A percentile compares a stretch with the other conserved stretches of the same genome.
Conservation (phyloP, 1,284 basidiomycete genomes). For the Sporisorium scitamineum region DNA sequence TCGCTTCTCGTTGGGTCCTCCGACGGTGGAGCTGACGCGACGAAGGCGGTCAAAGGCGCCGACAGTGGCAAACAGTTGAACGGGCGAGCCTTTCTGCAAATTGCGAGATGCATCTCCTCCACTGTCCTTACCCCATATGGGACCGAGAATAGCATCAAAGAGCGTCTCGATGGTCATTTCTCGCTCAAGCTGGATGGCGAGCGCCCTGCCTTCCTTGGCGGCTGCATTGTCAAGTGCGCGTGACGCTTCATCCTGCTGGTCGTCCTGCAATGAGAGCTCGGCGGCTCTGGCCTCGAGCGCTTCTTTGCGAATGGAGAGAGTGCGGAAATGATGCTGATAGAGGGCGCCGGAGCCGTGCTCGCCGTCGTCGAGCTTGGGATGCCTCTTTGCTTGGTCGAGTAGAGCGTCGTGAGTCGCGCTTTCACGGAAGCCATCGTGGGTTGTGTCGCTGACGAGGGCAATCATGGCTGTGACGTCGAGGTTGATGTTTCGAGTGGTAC, state of each 20-base stretch:
- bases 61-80: conserved; percentile 35
- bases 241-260: conserved; percentile 28
- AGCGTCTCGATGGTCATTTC: conserved; percentile 48
- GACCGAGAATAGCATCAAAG: conserved; percentile 39
- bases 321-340: conserved; percentile 45
- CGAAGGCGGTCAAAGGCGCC: conserved; percentile 43
- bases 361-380: conserved; percentile 27
- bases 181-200: conserved; percentile 47
- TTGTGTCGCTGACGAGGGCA: conserved; percentile 59
- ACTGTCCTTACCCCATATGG: conserved; percentile 9
- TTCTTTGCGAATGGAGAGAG: conserved; percentile 44
- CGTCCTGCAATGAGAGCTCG: conserved; percentile 32
- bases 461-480: conserved; percentile 63
- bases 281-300: conserved; percentile 41
- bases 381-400: conserved; percentile 21
- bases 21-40: conserved; percentile 42
- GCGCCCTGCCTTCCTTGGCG: conserved; percentile 38
- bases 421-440: conserved; percentile 39
- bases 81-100: not conserved
- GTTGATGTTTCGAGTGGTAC: conserved; percentile 47
- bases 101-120: not conserved
- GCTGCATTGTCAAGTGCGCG: conserved; percentile 33
- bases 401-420: not conserved
- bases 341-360: conserved; percentile 26
- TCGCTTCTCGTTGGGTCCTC: conserved; percentile 47